These are phyloP conservation scores for Suaeda aralocaspica DNA, from an alignment of 148 eudicot genomes.

Conservation along the genomic window DNA sequence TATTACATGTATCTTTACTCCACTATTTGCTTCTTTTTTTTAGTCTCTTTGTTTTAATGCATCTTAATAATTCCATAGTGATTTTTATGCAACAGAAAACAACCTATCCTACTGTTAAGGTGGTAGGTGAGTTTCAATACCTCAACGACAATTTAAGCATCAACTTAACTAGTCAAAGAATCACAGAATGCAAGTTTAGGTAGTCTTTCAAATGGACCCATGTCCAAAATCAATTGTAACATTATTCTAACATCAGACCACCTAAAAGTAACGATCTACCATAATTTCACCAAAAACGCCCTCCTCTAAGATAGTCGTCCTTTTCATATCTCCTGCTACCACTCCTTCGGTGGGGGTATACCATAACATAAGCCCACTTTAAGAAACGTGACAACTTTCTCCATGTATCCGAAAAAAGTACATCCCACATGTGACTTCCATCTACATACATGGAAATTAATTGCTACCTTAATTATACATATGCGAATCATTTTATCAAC, in stretches of 20 bases:
- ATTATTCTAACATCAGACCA: not conserved
- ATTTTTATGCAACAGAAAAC: not conserved
- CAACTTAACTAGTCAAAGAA: not conserved
- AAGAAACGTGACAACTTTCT: not conserved
- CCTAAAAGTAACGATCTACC: not conserved
- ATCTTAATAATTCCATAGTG: not conserved
- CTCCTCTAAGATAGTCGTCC: no score
- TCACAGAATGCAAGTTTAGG: not conserved
- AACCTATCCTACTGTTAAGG: not conserved
- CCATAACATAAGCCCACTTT: not conserved
- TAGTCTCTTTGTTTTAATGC: not conserved
- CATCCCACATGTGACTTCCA: not conserved
- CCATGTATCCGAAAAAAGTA: not conserved
- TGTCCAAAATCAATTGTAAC: not conserved
- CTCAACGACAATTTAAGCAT: not conserved
- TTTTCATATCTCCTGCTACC: no score
- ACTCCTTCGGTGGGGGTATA: not conserved
- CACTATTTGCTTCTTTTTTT: not conserved
- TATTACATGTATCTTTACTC: not conserved
- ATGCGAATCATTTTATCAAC: not conserved
- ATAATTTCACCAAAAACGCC: not conserved
- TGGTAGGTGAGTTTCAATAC: slow-evolving; percentile 19
- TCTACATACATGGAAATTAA: not conserved
- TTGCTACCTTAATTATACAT: not conserved
- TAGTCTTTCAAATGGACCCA: not conserved